These are phyloP conservation scores for Collybia nuda DNA, from an alignment of 768 basidiomycete genomes.

Conservation along the genomic window DNA sequence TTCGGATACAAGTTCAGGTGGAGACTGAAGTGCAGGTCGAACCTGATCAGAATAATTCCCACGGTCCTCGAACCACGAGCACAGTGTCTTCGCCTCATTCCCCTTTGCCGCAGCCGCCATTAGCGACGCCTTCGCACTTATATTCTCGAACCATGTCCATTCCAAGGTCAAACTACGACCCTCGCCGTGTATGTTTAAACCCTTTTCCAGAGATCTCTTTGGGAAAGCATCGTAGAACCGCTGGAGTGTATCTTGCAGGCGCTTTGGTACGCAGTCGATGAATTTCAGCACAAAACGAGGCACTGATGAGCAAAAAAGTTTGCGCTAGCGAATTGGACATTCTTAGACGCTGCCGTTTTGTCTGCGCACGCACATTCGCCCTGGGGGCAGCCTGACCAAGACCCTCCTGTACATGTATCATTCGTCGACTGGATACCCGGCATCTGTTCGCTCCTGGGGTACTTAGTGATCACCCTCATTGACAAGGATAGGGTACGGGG, in stretches of 20 bases:
- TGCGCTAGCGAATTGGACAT: slow-evolving; percentile 92
- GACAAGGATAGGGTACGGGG: slow-evolving; percentile 89
- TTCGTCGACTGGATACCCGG: slow-evolving; percentile 99
- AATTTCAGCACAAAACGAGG: background rate
- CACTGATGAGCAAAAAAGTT: slow-evolving; percentile 57
- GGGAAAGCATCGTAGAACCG: slow-evolving; percentile 74
- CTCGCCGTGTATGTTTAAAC: slow-evolving; percentile 84
- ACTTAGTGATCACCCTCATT: slow-evolving; percentile 89
- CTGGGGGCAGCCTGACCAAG: slow-evolving; percentile 65
- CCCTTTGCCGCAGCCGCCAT: slow-evolving; percentile 10
- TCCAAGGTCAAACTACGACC: slow-evolving; percentile 78
- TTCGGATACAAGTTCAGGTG: slow-evolving; percentile 21
- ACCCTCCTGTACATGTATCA: slow-evolving; percentile 67
- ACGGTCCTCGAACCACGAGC: slow-evolving; percentile 20
- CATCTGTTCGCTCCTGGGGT: slow-evolving; percentile 88
- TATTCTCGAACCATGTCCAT: slow-evolving; percentile 46
- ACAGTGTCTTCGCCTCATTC: slow-evolving; percentile 16
- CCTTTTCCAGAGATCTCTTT: slow-evolving; percentile 78
- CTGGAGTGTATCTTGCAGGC: slow-evolving; percentile 90
- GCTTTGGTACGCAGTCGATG: slow-evolving; percentile 67
- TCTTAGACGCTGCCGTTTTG: slow-evolving; percentile 89
- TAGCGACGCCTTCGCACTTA: slow-evolving; percentile 3
- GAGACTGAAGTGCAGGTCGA: slow-evolving; percentile 25
- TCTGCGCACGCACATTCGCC: slow-evolving; percentile 85
- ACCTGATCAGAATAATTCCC: slow-evolving; percentile 18